These are phyloP conservation scores for Diaporthe vexans DNA, from an alignment of 2,329 filamentous ascomycete species.

Conservation along the genomic window DNA sequence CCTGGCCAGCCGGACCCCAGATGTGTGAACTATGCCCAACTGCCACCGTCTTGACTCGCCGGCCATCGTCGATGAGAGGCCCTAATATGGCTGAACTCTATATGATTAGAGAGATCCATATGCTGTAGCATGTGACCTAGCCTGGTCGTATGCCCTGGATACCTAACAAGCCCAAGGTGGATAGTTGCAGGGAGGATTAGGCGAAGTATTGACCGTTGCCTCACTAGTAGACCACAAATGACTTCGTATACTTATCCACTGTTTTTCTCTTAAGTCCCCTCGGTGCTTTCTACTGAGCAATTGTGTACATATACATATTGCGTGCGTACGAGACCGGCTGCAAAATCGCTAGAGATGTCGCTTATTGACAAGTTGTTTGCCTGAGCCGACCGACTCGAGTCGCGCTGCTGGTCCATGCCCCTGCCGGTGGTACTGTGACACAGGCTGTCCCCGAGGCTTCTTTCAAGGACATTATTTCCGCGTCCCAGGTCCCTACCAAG, in stretches of 20 bases:
- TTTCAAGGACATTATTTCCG: slow-evolving; percentile 7
- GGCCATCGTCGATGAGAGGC: background rate
- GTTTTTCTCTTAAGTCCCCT: no score
- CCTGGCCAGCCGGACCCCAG: slow-evolving; percentile 3
- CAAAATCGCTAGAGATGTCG: slow-evolving; percentile 4
- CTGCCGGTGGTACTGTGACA: background rate
- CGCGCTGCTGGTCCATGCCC: background rate
- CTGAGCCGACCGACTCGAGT: background rate
- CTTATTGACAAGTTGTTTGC: background rate
- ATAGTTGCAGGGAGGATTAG: background rate
- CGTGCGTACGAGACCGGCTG: background rate
- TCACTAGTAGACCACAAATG: background rate
- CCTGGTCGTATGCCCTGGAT: background rate
- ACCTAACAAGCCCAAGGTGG: background rate
- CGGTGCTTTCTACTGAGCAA: background rate
- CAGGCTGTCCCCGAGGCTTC: slow-evolving; percentile 8
- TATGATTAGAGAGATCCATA: background rate
- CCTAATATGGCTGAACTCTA: slow-evolving; percentile 7
- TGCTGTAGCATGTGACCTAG: background rate
- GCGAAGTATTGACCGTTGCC: background rate
- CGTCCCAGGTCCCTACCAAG: slow-evolving; percentile 8
- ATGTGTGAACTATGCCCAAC: background rate
- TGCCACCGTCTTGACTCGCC: slow-evolving; percentile 7
- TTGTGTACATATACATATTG: background rate
- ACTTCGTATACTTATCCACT: background rate